Base-by-base conservation (phyloP, 2,329 filamentous ascomycete genomes). In the Trichoderma atrobrunneum region DNA sequence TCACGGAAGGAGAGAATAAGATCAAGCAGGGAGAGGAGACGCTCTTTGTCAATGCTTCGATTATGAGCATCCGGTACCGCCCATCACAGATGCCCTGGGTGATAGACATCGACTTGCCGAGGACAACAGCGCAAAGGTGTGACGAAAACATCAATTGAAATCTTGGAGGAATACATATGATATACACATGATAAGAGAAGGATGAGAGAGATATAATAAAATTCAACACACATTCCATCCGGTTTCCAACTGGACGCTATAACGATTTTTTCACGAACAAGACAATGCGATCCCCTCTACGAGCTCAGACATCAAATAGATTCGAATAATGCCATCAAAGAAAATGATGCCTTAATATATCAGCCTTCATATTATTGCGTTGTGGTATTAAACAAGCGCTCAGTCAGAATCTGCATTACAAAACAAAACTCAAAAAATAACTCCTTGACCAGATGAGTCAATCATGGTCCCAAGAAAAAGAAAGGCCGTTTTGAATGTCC, bases 1-100 rank as follows among this genome's bases (percentile, higher is more conserved):
- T 84, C 66, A 77, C 78, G 0, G 75, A 78, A 3, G 80, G 82
- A 26, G 72, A 76, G n/a, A 73, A 77, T 28, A 76, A 75, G 1
- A n/a, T 85, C 0, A 61, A 79, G 34, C 64, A 59, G 8, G 85
- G 85, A 0, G 77, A 80, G 56, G 83, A 89, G 74, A 91, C 88
- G 0, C 76, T 90, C 7, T 89, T 91, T 76, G 81, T 91, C 11
- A 91, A 91, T 77, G 88, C 88, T 1, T 82, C 89, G 0, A 85
- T 90, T 30, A 81, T 88, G 79, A 82, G 85, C 4, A 76, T 81
- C 3, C 72, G 78, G 7, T 82, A 85, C 21, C 72, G 77, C n/a
- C 81, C 83, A 12, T 75, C 79, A 11, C 86, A 90, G 56, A 77
- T 84, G 18, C 85, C 87, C 0, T 90, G 87, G 86, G 21, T 89